Evolutionary conservation across 2,329 filamentous ascomycete genomes (phyloP).

Genomic region (Scedosporium boydii): DNA sequence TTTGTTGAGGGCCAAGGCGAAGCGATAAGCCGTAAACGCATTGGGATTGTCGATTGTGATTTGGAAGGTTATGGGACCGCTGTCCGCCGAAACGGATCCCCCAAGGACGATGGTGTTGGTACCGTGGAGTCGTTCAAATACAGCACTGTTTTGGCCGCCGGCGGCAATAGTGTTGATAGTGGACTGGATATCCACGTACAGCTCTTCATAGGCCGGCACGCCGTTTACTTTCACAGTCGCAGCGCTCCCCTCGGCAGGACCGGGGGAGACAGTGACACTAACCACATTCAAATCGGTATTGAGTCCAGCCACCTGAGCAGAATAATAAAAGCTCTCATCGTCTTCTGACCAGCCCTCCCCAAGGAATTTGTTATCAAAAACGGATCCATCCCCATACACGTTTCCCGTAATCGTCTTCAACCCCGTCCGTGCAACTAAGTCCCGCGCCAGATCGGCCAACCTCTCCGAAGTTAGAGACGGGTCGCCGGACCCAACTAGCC

Average conservation of each 20-base stretch:
- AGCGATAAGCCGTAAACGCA: constrained; percentile 6
- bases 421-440: not conserved
- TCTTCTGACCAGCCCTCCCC: constrained; percentile 2
- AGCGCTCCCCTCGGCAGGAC: not conserved
- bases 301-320: constrained; percentile 5
- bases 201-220: not conserved
- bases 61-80: not conserved
- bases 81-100: not conserved
- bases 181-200: constrained; percentile 4
- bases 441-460: constrained; percentile 1
- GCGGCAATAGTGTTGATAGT: not conserved
- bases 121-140: not conserved
- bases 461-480: constrained; percentile 6
- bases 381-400: constrained; percentile 7
- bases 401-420: constrained; percentile 7
- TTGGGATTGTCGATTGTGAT: constrained; percentile 6
- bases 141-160: not conserved
- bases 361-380: constrained; percentile 6
- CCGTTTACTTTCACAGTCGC: constrained; percentile 2
- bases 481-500: constrained; percentile 7
- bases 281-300: constrained; percentile 8
- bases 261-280: constrained; percentile 4
- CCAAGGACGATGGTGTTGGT: constrained; percentile 4
- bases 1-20: constrained; percentile 4
- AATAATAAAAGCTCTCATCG: constrained; percentile 6